Conservation (phyloP, 2,329 filamentous ascomycete species). For the Cercospora nicotianae region DNA sequence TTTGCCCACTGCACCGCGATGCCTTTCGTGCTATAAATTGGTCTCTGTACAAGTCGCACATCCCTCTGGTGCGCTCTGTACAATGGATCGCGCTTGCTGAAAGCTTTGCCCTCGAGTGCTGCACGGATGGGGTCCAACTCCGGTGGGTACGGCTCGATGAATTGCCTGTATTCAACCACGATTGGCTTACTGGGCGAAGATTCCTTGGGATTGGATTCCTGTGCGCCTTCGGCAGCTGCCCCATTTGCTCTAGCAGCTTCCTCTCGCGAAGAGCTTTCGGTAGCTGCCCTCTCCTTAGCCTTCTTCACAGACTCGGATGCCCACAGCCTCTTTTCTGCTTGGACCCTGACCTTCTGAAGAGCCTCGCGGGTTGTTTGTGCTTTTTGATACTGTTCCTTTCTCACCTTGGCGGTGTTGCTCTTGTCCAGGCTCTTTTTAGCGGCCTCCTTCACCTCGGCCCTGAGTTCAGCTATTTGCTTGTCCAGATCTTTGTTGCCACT, state of each 20-base stretch:
- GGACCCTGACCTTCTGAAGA: neutral
- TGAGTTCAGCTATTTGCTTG: slow-evolving; percentile 18
- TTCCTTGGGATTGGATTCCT: neutral
- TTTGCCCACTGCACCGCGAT: slow-evolving; percentile 41
- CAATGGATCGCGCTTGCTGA: slow-evolving; percentile 6
- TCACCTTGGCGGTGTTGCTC: slow-evolving; percentile 4
- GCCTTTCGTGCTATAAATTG: slow-evolving; percentile 32
- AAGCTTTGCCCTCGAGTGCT: slow-evolving; percentile 16
- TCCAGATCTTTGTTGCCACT: slow-evolving; percentile 27
- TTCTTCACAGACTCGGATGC: slow-evolving; percentile 22
- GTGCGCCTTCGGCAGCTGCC: neutral
- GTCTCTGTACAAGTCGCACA: slow-evolving; percentile 16
- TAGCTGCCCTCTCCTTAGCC: slow-evolving; percentile 10
- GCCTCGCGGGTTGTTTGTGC: neutral
- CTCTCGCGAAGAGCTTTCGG: neutral
- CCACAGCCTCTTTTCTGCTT: slow-evolving; percentile 25
- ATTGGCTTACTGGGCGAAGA: neutral
- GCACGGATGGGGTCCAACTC: slow-evolving; percentile 16
- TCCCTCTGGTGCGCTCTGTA: neutral
- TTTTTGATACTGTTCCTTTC: slow-evolving; percentile 10
- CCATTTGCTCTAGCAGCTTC: neutral
- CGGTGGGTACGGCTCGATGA: slow-evolving; percentile 28
- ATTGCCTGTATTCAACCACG: slow-evolving; percentile 13
- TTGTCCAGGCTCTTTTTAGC: slow-evolving; percentile 9
- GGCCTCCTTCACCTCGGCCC: slow-evolving; percentile 10